Evolutionary conservation across 2,329 filamentous ascomycete genomes (phyloP), one percentile per base, ranked within the genome.

Genomic region (Chaetomium strumarium): DNA sequence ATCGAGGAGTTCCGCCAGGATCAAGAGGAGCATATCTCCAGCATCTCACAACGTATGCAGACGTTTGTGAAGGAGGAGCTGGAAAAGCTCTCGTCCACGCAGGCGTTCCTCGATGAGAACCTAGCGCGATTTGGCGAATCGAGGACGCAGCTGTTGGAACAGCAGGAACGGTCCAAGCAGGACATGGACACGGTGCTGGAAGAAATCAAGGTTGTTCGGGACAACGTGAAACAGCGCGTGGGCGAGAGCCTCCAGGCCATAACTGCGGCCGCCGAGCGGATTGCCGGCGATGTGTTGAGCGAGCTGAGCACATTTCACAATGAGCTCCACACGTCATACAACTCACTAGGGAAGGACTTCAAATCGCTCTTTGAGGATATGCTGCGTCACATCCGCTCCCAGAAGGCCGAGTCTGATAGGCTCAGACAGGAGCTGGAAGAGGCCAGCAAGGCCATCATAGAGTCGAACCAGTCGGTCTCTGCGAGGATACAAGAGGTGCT

Each of bases 101-200:
- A 90, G 59, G 70, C 76, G 0, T 83, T 92, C 60, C 71, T 96
- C 2, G 76, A 86, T 49, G 76, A 84, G 42, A 87, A 91, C 63
- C 76, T 86, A 9, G 71, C 77, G 8, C 76, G 77, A 0, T 90
- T 96, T 61, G 76, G 82, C 37, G 74, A 77, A 16, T 88, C 86
- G 0, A 84, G 85, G 66, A 74, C 76, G 46, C 80, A 86, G 60
- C 78, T 95, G 14, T 77, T 86, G 24, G 74, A 80, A 39, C 84
- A 87, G 62, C 86, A 84, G 51, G 75, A 78, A 20, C 75, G 78
- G 56, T 86, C 90, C 2, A 88, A 86, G 63, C 83, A 91, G 44
- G 86, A 91, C 52, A 90, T 96, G 88, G 91, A 96, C 62, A 75
- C 81, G n/a, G 85, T 96, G 1, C 76, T 99, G 10, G 88, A 93